Evolutionary conservation across 1,284 basidiomycete genomes (phyloP), one percentile per base, ranked within the genome.

Genomic region (Filobasidium uniguttulatum): DNA sequence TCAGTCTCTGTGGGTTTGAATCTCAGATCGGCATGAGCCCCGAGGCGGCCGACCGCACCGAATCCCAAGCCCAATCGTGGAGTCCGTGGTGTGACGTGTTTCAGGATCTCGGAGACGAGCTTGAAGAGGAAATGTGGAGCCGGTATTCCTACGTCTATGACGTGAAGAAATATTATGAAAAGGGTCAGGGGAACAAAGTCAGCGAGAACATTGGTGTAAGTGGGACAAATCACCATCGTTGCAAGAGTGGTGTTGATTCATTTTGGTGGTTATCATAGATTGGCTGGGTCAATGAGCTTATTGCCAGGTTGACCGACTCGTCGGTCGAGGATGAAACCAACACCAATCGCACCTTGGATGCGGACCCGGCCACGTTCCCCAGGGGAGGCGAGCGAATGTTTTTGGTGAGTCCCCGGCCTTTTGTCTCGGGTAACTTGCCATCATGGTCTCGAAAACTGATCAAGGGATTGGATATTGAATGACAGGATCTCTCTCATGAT

Each of bases 1-100:
- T 85, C 59, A 74, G 77, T 3, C 71, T 90, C 41, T 90, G 88
- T 63, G 74, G 83, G 0, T 88, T 86, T 62, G 82, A 86, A 52
- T 79, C 78, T 5, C 73, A 67, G 22, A 59, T 56, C 14, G 48
- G 45, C 7, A 76, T 73, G 1, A 15, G 22, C 9, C 23, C 4
- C 23, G 46, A 49, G 15, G 70, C 72, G 6, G n/a, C n/a, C n/a
- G n/a, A n/a, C n/a, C n/a, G n/a, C n/a, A n/a, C n/a, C n/a, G n/a
- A n/a, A n/a, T n/a, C n/a, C n/a, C 71, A 73, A 56, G 60, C 54
- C 12, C 57, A n/a, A n/a, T n/a, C 51, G 1, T 68, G 74, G 44
- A 84, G 82, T 57, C 75, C 74, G 0, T 88, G 83, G 72, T 91
- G 88, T 62, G 62, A 62, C 3, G 55, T 88, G 5, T 87, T 89